Evolutionary conservation across 1,139 yeast genomes (phyloP).

Genomic region (Kluyveromyces sp.): DNA sequence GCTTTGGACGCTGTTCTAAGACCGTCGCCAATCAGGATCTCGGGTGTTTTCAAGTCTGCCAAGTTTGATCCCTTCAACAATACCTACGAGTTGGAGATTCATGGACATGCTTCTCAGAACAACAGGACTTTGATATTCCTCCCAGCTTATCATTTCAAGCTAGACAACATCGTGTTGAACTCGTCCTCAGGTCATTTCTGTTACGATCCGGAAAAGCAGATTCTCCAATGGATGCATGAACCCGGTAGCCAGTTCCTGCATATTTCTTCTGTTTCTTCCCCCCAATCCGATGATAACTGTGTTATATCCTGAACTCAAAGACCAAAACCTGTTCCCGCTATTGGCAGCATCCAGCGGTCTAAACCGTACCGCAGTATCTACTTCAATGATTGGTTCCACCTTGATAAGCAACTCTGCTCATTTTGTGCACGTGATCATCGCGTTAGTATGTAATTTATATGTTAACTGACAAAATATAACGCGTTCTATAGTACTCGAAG

Average conservation of each 20-base stretch:
- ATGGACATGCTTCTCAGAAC: constrained; percentile 23
- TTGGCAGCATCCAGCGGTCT: no score
- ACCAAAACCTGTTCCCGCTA: no score
- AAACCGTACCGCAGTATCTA: no score
- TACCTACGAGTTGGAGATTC: constrained; percentile 44
- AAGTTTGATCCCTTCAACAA: constrained; percentile 48
- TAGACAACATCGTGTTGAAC: constrained; percentile 33
- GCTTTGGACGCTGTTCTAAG: constrained; percentile 65
- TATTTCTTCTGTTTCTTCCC: constrained; percentile 10
- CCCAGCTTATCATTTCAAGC: constrained; percentile 64
- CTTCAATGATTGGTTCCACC: no score
- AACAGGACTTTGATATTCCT: constrained; percentile 54
- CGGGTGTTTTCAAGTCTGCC: constrained; percentile 45
- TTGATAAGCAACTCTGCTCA: no score
- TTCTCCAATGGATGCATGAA: constrained; percentile 66
- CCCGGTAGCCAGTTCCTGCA: constrained; percentile 34
- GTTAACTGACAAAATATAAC: no score
- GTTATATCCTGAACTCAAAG: background rate
- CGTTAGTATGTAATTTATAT: no score
- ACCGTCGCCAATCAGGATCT: constrained; percentile 59
- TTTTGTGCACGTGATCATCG: no score
- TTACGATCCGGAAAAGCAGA: constrained; percentile 43
- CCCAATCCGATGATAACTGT: constrained; percentile 3
- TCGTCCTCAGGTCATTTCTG: constrained; percentile 49
- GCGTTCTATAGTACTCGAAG: no score